These are phyloP conservation scores for Podospora australis DNA, from an alignment of 495 filamentous ascomycete species.

Conservation along the genomic window DNA sequence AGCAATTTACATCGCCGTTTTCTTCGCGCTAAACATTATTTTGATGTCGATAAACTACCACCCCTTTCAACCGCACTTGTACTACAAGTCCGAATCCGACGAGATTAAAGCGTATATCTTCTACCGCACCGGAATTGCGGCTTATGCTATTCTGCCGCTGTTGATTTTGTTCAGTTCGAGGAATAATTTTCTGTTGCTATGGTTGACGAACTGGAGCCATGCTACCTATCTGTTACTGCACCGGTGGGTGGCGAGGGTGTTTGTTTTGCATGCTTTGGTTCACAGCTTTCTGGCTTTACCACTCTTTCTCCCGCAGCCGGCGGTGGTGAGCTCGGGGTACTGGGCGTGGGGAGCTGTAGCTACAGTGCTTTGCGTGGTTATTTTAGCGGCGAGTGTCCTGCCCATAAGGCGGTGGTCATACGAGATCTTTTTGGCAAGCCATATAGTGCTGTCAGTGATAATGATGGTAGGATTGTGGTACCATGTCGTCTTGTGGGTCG, in stretches of 20 bases:
- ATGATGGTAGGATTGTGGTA: neutral
- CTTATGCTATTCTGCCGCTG: slow-evolving; percentile 28
- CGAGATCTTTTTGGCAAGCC: neutral
- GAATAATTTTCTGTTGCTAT: slow-evolving; percentile 41
- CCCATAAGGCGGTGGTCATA: neutral
- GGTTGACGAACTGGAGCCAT: slow-evolving; percentile 41
- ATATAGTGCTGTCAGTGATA: neutral
- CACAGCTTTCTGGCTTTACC: slow-evolving; percentile 15
- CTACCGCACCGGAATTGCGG: slow-evolving; percentile 33
- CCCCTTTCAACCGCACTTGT: slow-evolving; percentile 16
- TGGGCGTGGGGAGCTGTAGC: neutral
- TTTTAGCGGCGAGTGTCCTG: neutral
- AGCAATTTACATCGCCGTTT: slow-evolving; percentile 29
- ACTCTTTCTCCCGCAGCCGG: neutral
- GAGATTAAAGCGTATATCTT: slow-evolving; percentile 36
- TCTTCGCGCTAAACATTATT: slow-evolving; percentile 37
- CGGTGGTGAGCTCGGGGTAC: neutral
- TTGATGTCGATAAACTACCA: slow-evolving; percentile 28
- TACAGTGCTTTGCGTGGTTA: neutral
- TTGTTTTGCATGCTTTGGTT: slow-evolving; percentile 28
- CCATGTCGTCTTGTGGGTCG: neutral
- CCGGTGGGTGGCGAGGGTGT: slow-evolving; percentile 42
- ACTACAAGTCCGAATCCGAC: slow-evolving; percentile 12
- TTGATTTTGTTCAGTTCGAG: slow-evolving; percentile 32
- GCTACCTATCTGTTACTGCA: slow-evolving; percentile 41